These are phyloP conservation scores for Pseudogymnoascus sp. DNA, from an alignment of 2,329 filamentous ascomycete species.

Conservation along the genomic window DNA sequence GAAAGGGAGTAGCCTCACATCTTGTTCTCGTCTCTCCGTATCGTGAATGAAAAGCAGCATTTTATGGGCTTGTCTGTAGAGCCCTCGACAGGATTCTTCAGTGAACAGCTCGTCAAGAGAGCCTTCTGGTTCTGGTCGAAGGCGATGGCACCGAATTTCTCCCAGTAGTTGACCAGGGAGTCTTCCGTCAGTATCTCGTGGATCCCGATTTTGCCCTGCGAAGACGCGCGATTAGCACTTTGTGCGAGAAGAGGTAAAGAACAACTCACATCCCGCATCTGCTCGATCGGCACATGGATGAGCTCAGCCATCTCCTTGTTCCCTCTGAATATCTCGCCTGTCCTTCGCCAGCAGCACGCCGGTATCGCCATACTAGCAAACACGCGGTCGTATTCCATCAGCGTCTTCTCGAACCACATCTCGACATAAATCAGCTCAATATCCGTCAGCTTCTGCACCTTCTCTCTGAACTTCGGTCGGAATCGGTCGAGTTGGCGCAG, in stretches of 20 bases:
- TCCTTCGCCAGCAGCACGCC: constrained; percentile 93
- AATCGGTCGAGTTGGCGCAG: constrained; percentile 86
- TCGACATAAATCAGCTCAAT: constrained; percentile 92
- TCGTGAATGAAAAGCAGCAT: constrained; percentile 97
- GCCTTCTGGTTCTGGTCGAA: constrained; percentile 93
- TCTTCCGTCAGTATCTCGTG: constrained; percentile 96
- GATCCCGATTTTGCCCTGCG: constrained; percentile 81
- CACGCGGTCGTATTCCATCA: constrained; percentile 97
- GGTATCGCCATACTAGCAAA: constrained; percentile 99
- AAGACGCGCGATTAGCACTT: constrained; percentile 6
- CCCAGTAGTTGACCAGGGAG: constrained; percentile 94
- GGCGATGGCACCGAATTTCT: constrained; percentile 96
- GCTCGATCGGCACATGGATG: constrained; percentile 86
- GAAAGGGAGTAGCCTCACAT: constrained; percentile 56
- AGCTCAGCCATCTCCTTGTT: constrained; percentile 99
- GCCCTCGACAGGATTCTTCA: constrained; percentile 71
- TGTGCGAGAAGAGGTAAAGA: neutral
- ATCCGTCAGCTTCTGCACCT: constrained; percentile 85
- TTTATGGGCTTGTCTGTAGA: constrained; percentile 68
- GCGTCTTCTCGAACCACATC: constrained; percentile 96
- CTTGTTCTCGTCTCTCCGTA: constrained; percentile 88
- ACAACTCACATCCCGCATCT: constrained; percentile 72
- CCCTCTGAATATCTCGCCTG: constrained; percentile 92
- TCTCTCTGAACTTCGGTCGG: constrained; percentile 89
- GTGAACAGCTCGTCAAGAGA: constrained; percentile 82